These are phyloP conservation scores for Paracamarosporium sp. DNA, from an alignment of 2,329 filamentous ascomycete species.

Conservation along the genomic window DNA sequence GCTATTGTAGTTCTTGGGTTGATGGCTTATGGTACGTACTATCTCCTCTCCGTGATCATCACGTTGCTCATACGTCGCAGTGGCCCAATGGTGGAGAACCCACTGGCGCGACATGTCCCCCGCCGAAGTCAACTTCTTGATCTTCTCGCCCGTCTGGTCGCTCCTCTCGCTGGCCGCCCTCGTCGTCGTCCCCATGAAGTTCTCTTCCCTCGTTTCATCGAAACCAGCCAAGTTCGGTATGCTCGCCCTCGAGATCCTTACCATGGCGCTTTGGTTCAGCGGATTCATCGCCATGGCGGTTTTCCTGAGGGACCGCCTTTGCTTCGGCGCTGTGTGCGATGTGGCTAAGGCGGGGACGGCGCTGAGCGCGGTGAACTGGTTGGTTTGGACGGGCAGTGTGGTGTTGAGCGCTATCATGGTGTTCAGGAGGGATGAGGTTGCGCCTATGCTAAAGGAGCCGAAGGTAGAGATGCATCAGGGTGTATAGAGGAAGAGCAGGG, in stretches of 20 bases:
- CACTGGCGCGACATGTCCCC: conserved; percentile 63
- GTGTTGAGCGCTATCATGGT: conserved; percentile 26
- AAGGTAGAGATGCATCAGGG: conserved; percentile 51
- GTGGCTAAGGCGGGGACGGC: conserved; percentile 68
- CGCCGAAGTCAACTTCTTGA: conserved; percentile 73
- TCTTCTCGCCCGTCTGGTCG: conserved; percentile 82
- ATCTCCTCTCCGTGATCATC: background rate
- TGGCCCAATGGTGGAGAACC: conserved; percentile 60
- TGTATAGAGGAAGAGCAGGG: conserved; percentile 32
- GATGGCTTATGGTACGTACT: conserved; percentile 71
- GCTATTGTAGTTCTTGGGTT: conserved; percentile 78
- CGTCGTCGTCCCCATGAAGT: conserved; percentile 69
- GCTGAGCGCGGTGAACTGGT: conserved; percentile 72
- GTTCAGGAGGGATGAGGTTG: conserved; percentile 27
- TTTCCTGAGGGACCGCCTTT: conserved; percentile 64
- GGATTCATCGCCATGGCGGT: conserved; percentile 81
- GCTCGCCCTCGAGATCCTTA: conserved; percentile 72
- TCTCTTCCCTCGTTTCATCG: conserved; percentile 43
- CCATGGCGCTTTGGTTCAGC: conserved; percentile 88
- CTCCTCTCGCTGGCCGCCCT: conserved; percentile 72
- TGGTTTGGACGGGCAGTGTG: conserved; percentile 51
- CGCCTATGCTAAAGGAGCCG: conserved; percentile 19
- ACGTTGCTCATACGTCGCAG: conserved; percentile 49
- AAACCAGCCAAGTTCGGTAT: conserved; percentile 66
- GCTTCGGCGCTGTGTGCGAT: conserved; percentile 63